A percentile compares a stretch with the other conserved stretches of the same genome.
Conservation (phyloP, 441 rosid species). For the Cnidoscolus chayamansa region DNA sequence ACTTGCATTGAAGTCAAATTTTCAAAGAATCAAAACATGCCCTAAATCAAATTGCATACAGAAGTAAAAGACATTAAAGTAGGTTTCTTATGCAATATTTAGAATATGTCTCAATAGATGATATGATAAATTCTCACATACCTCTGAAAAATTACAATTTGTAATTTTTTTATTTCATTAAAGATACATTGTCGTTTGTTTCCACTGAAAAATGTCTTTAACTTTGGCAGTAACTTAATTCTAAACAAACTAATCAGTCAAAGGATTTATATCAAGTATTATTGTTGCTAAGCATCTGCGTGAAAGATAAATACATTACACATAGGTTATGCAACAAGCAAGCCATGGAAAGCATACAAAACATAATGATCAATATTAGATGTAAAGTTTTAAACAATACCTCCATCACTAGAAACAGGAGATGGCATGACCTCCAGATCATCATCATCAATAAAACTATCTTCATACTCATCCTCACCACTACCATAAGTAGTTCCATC, state of each 20-base stretch:
- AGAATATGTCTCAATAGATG: neutral
- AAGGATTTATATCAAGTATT: neutral
- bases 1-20: too few relatives aligned
- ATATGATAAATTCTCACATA: neutral
- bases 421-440: slow-evolving; percentile 30
- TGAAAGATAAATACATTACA: neutral
- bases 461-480: slow-evolving; percentile 57
- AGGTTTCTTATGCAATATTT: neutral
- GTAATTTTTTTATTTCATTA: neutral
- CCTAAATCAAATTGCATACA: neutral
- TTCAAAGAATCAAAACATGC: too few relatives aligned
- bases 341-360: too few relatives aligned
- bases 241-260: neutral
- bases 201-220: neutral
- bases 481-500: slow-evolving; percentile 40
- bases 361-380: neutral
- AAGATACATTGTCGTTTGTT: neutral
- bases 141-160: neutral
- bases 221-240: neutral
- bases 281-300: neutral
- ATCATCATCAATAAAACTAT: slow-evolving; percentile 67
- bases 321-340: too few relatives aligned
- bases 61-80: neutral
- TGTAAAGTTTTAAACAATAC: slow-evolving; percentile 30
- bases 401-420: slow-evolving; percentile 31